These are phyloP conservation scores for Coniophora puteana DNA, from an alignment of 1,284 basidiomycete genomes.

Conservation along the genomic window DNA sequence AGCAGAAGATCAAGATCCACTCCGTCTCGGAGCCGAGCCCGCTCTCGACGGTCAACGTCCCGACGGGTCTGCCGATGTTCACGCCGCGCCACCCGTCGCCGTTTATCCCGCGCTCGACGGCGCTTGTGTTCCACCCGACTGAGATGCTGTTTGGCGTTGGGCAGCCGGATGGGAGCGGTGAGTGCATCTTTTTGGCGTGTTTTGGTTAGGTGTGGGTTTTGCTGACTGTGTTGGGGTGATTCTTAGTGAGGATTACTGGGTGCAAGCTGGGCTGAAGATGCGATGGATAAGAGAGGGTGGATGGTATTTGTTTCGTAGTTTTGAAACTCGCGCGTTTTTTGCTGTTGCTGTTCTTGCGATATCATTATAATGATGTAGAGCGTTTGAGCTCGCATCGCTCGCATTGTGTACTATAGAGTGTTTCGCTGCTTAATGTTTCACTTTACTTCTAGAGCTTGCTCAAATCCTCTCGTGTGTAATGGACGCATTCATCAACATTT, in stretches of 20 bases:
- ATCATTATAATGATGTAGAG: too few species aligned
- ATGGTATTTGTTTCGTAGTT: too few species aligned
- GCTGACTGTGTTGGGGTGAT: too few species aligned
- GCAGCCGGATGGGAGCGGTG: slow-evolving; percentile 68
- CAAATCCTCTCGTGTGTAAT: too few species aligned
- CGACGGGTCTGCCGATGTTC: slow-evolving; percentile 50
- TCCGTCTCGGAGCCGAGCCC: slow-evolving; percentile 39
- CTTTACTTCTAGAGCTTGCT: too few species aligned
- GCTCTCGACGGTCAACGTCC: slow-evolving; percentile 48
- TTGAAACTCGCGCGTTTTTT: too few species aligned
- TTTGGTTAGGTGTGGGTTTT: not conserved
- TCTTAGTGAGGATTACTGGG: slow-evolving; percentile 41
- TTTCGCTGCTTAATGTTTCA: too few species aligned
- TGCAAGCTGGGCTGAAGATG: slow-evolving; percentile 32
- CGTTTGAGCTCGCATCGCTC: too few species aligned
- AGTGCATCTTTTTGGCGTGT: slow-evolving; percentile 22
- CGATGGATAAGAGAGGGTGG: too few species aligned
- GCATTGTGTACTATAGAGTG: too few species aligned
- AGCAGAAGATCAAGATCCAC: slow-evolving; percentile 60
- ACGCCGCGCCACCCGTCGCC: slow-evolving; percentile 53
- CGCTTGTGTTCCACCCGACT: slow-evolving; percentile 72
- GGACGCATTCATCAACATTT: too few species aligned
- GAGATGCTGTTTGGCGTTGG: slow-evolving; percentile 80
- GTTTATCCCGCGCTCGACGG: slow-evolving; percentile 59
- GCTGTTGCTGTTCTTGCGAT: too few species aligned